Base-by-base conservation (phyloP, 345 rosid genomes). In the Sonneratia alba region DNA sequence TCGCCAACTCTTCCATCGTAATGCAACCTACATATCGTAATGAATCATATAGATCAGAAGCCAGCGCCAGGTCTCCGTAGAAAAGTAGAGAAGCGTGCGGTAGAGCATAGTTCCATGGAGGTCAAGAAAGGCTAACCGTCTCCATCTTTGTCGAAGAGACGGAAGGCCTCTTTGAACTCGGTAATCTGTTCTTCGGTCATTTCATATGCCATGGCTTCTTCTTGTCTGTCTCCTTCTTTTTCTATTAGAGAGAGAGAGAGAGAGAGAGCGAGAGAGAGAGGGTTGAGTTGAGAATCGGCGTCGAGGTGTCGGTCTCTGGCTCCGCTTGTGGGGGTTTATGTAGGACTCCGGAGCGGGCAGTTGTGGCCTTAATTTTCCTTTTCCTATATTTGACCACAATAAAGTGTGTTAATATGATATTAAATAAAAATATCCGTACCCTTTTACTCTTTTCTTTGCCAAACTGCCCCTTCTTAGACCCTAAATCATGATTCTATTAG, bases 111-210 rank as follows among this genome's bases (percentile, higher is more conserved):
- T 4, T 40, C 43, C 7, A 40, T 40, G 32, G 43, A 40, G 43
- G 43, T 55, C 18, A 51, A 13, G 59, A 18, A 38, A 42, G 45
- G 63, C 77, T 49, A 24, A 87, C 98, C 97, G 81, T 89, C 88
- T 3, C 89, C 89, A 71, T 91, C 88, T 78, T 87, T 86, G 75
- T 89, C 96, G 68, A 88, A 85, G n/a, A 89, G 82, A 77, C 91
- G 75, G 72, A 91, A 91, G 3, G 97, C 92, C 48, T 91, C 93
- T 79, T 67, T 85, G 70, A 87, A 91, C 87, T 89, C 96, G 64
- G 79, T 81, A 72, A 89, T 79, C 81, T 89, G 96, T 68, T 91
- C 89, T 27, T 89, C 78, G 4, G 86, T 67, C 67, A 68, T 43
- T 48, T 64, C 63, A 66, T 15, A n/a, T 6, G 15, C 65, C 75